These are phyloP conservation scores for Nannochloropsis gaditana DNA, from an alignment of 108 stramenopile genomes.

Conservation along the genomic window DNA sequence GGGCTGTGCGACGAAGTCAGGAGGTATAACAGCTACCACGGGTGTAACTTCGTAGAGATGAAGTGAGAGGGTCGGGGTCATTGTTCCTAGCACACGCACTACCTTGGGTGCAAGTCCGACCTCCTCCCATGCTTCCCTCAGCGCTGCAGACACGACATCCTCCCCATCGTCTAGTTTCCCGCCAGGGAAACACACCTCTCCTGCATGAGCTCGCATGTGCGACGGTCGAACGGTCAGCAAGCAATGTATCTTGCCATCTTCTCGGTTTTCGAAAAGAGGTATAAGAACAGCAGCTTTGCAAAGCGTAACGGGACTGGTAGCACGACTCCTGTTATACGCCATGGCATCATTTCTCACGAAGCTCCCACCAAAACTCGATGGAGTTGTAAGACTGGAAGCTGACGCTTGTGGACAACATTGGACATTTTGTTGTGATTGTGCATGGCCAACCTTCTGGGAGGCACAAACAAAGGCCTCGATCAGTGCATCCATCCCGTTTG, in stretches of 20 bases:
- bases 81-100: background rate
- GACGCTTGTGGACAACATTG: too few relatives aligned
- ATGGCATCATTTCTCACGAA: too few relatives aligned
- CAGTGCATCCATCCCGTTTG: too few relatives aligned
- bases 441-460: too few relatives aligned
- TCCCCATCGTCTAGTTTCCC: background rate
- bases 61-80: background rate
- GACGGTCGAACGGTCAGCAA: background rate
- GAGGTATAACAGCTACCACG: background rate
- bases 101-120: background rate
- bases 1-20: slow-evolving; percentile 4
- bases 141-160: background rate
- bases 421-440: too few relatives aligned
- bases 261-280: background rate
- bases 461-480: too few relatives aligned
- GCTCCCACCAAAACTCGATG: too few relatives aligned
- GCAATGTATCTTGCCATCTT: background rate
- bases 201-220: background rate
- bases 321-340: too few relatives aligned
- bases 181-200: background rate
- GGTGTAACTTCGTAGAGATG: background rate
- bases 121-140: background rate
- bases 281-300: background rate
- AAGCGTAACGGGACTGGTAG: background rate
- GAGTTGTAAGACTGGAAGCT: too few relatives aligned